Base-by-base conservation (phyloP, 176 grass and related monocot species). In the Hyparrhenia diplandra region DNA sequence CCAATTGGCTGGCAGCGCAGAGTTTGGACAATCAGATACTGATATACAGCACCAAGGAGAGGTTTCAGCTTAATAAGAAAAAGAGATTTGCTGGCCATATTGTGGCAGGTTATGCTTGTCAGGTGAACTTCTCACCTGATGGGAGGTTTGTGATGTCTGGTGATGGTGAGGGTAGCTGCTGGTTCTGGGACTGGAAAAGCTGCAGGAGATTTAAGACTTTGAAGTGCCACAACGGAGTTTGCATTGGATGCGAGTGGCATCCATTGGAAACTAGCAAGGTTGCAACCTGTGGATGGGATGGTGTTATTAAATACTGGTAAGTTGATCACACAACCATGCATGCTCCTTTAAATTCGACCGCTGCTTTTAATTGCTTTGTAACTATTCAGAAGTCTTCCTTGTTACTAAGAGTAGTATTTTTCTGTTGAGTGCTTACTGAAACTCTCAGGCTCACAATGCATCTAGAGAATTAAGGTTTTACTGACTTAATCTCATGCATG, bases 141-240 rank as follows among this genome's bases (percentile, higher is more conserved):
- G 96, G 96, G 4, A 94, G 92, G 69, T 99, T 90, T 78, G 88
- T 99, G 46, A 91, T 99, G 86, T 99, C 96, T 14, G 96, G 96
- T 32, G 96, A 99, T 62, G 96, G 96, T 67, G 96, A 99, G 74
- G 96, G 96, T 49, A 93, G 90, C 68, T 92, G 93, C 77, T 99
- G 96, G 96, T 99, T 99, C 65, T 99, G 96, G 96, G 96, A 99
- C 67, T 99, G 96, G 96, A 99, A 99, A 84, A 95, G 90, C 74
- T 92, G 96, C 55, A 95, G 88, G 71, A 92, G 90, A 45, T 93
- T 95, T 70, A 89, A 92, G 76, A 99, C 93, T 21, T 74, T 99
- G 29, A 95, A 83, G 82, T 99, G 96, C 67, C 96, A 99, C 73
- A 92, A 95, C 0, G 90, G 88, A 23, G 96, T 99, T 61, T 99